Conservation (phyloP, 139 green algal species). For the Closterium sp. region DNA sequence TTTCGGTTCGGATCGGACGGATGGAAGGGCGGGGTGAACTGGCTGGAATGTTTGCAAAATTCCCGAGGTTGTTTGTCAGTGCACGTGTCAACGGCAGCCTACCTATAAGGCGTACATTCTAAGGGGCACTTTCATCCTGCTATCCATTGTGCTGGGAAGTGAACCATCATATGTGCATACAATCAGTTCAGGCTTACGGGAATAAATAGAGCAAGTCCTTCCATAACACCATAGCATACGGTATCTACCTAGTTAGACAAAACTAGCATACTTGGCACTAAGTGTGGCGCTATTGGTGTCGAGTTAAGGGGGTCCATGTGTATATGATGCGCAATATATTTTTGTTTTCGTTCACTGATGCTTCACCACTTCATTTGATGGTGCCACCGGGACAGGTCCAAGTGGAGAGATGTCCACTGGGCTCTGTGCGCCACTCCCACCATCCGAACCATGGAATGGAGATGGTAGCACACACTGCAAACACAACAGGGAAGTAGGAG, state of each 20-base stretch:
- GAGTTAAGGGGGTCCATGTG: background rate
- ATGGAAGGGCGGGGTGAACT: no score
- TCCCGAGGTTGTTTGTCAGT: background rate
- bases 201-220: background rate
- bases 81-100: background rate
- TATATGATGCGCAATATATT: background rate
- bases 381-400: background rate
- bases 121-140: no score
- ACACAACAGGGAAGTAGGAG: background rate
- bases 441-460: background rate
- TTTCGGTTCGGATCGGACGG: no score
- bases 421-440: background rate
- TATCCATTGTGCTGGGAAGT: no score
- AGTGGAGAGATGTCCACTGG: background rate
- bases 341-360: background rate
- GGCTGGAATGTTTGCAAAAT: no score
- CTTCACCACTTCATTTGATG: background rate
- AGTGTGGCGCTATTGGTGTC: background rate
- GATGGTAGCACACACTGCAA: background rate
- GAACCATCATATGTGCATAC: no score
- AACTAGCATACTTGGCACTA: background rate
- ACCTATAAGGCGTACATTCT: background rate
- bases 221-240: no score
- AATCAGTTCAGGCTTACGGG: background rate
- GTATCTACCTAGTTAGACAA: background rate